Conservation (phyloP, 306 rosid species). For the Prunus davidiana region DNA sequence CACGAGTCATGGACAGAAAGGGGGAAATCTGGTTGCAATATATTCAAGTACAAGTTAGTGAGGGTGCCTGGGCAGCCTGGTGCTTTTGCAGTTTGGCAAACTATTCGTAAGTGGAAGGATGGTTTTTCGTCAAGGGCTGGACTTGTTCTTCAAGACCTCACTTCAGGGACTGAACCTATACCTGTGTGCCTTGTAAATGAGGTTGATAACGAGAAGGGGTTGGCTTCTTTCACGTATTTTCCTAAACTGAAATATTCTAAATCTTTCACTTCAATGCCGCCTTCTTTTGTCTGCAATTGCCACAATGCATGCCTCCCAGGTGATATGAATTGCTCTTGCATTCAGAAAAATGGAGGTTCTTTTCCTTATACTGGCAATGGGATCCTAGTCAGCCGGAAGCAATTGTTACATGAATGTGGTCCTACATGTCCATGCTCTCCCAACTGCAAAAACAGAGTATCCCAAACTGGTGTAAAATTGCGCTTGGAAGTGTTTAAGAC, state of each 20-base stretch:
- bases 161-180: conserved; percentile 50
- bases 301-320: conserved; percentile 47
- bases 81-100: conserved; percentile 50
- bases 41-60: conserved; percentile 63
- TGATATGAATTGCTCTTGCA: conserved; percentile 55
- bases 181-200: conserved; percentile 68
- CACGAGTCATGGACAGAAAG: conserved; percentile 55
- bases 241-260: conserved; percentile 38
- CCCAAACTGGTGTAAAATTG: conserved; percentile 47
- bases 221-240: conserved; percentile 51
- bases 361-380: conserved; percentile 55
- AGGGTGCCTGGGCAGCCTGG: conserved; percentile 56
- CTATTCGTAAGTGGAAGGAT: conserved; percentile 46
- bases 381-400: conserved; percentile 49
- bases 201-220: conserved; percentile 51
- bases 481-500: conserved; percentile 62
- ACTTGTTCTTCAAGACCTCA: conserved; percentile 47
- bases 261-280: conserved; percentile 26
- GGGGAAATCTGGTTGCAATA: conserved; percentile 51
- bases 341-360: conserved; percentile 53
- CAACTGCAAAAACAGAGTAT: conserved; percentile 59
- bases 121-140: conserved; percentile 42
- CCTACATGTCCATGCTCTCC: conserved; percentile 52
- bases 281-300: conserved; percentile 49
- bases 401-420: conserved; percentile 63